Evolutionary conservation across 768 basidiomycete species (phyloP), one percentile per base, ranked within the genome.

Genomic region (Psilocybe azurescens): DNA sequence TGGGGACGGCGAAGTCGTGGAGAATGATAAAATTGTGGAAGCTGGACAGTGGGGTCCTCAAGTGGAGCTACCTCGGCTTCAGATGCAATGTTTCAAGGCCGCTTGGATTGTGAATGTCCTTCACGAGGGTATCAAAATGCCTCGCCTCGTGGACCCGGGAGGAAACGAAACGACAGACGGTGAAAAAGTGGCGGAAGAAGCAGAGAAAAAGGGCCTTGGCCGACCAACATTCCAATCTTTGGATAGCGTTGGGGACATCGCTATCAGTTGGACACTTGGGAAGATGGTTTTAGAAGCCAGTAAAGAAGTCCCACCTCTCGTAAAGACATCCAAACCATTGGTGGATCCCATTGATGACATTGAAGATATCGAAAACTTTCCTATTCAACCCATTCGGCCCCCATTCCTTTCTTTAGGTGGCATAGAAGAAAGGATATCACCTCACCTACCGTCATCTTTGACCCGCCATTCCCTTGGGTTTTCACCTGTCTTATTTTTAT

Each of bases 31-130:
- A 61, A 73, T 90, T 11, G 82, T 91, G n/a, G 82, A 81, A 29
- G 81, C 83, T 3, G 89, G 88, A 0, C 81, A 83, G 65, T 93
- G 91, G 92, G 85, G 85, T 24, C 79, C 86, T 41, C 78, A 86
- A 58, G 89, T 97, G 60, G 96, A 96, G 72, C 75, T 93, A 38
- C 85, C 92, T 24, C 86, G 97, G 50, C 77, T 99, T 61, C 87
- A 97, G 77, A 93, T 97, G 92, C 97, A 99, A 73, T 99, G 97
- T 73, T 99, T 99, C 88, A 99, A 99, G 75, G 95, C 97, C 1
- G 96, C 97, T 2, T 99, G 97, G 97, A 85, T 99, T 58, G 89
- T 91, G 55, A 98, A 99, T 74, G 91, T 99, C 39, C 76, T 99
- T 2, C 97, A 99, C 67, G 94, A 97, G 72, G 97, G 97, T 32